Percentiles rank a stretch among this genome's conserved stretches.
phyloP scores from a whole-genome alignment of 306 rosid genomes.

The Fragaria iinumae region DNA sequence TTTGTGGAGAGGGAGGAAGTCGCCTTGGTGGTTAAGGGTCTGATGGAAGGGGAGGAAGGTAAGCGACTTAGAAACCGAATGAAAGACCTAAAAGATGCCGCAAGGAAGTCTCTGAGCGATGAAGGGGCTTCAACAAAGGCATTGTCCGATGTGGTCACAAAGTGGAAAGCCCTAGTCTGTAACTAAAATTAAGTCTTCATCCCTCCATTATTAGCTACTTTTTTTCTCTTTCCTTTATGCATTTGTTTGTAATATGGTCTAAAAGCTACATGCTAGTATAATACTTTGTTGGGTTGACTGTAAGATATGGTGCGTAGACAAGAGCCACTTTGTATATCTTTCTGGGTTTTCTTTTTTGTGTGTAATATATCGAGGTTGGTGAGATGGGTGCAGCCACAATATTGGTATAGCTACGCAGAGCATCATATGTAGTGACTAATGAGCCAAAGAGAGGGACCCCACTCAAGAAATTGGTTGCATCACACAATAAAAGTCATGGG shows the following conservation, averaged over 20 bases:
- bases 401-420: background rate
- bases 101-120: constrained; percentile 28
- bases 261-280: background rate
- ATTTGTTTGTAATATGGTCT: background rate
- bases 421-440: background rate
- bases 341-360: no score
- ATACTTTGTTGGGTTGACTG: constrained; percentile 15
- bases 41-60: constrained; percentile 80
- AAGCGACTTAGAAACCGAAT: constrained; percentile 52
- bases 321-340: background rate
- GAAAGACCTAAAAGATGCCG: constrained; percentile 58
- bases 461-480: constrained; percentile 26
- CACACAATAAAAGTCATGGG: constrained; percentile 23
- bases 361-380: background rate
- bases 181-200: background rate
- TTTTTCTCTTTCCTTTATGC: background rate
- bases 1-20: constrained; percentile 54
- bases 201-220: background rate
- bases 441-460: constrained; percentile 15
- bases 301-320: background rate
- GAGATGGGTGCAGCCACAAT: constrained; percentile 1
- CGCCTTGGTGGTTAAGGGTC: constrained; percentile 39
- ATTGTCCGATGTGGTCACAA: constrained; percentile 39
- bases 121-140: constrained; percentile 50
- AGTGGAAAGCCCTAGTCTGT: constrained; percentile 35